Evolutionary conservation across 176 grass and related monocot genomes (phyloP).

Genomic region (Hordeum vulgare): MorexV3_pseudomolecules_assembly NC_058520.1:533873986-533874485

Average conservation of each 20-base stretch:
- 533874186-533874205: not conserved
- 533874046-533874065: slow-evolving; percentile 40
- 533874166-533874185: slow-evolving; percentile 14
- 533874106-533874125: slow-evolving; percentile 25
- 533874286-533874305: not conserved
- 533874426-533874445: not conserved
- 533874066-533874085: slow-evolving; percentile 10
- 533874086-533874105: slow-evolving; percentile 26
- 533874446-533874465: too few species aligned
- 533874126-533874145: slow-evolving; percentile 3
- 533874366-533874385: not conserved
- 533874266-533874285: not conserved
- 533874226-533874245: not conserved
- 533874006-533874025: slow-evolving; percentile 16
- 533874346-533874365: not conserved
- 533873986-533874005: too few species aligned
- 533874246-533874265: not conserved
- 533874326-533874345: not conserved
- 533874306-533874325: too few species aligned
- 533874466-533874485: too few species aligned
- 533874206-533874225: not conserved
- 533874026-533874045: slow-evolving; percentile 46
- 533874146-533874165: slow-evolving; percentile 30
- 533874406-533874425: not conserved
- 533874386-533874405: not conserved